Percentiles rank a stretch among this genome's conserved stretches.
phyloP scores from a whole-genome alignment of 2,329 filamentous ascomycete genomes.

The Ilyonectria mors-panacis region DNA sequence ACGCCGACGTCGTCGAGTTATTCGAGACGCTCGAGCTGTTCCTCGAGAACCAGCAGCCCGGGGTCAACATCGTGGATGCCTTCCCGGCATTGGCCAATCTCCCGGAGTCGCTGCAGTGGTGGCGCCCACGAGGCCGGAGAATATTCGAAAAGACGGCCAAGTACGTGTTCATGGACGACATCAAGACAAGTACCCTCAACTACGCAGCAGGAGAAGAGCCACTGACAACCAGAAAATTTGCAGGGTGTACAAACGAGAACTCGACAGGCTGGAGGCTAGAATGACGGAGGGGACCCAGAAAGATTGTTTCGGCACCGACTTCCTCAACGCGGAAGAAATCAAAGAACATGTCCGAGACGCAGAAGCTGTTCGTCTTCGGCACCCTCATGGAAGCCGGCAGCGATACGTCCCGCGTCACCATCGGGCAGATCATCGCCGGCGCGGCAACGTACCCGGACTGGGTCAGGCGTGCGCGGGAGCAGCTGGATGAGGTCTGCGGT shows the following conservation, averaged over 20 bases:
- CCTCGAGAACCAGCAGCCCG: not conserved
- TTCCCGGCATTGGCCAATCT: constrained; percentile 4
- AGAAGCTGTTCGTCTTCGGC: constrained; percentile 15
- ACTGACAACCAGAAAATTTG: not conserved
- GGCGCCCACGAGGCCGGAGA: constrained; percentile 10
- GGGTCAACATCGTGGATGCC: not conserved
- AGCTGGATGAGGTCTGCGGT: constrained; percentile 19
- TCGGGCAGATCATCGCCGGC: constrained; percentile 13
- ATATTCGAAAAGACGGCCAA: constrained; percentile 3
- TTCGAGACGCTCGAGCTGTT: constrained; percentile 11
- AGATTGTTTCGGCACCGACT: constrained; percentile 16
- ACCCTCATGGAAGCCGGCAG: constrained; percentile 19
- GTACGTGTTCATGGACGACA: too few relatives aligned
- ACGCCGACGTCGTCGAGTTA: constrained; percentile 12
- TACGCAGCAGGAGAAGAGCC: too few relatives aligned
- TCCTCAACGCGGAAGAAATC: not conserved
- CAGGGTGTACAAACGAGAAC: constrained; percentile 15
- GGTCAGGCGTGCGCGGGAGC: constrained; percentile 7
- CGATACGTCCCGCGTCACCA: constrained; percentile 4
- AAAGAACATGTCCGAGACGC: constrained; percentile 1
- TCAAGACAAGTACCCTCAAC: too few relatives aligned
- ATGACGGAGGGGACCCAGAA: not conserved
- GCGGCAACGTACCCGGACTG: constrained; percentile 18
- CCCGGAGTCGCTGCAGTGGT: constrained; percentile 13
- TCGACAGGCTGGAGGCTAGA: not conserved